These are phyloP conservation scores for Licmophora abbreviata DNA, from an alignment of 108 stramenopile species.

Conservation along the genomic window DNA sequence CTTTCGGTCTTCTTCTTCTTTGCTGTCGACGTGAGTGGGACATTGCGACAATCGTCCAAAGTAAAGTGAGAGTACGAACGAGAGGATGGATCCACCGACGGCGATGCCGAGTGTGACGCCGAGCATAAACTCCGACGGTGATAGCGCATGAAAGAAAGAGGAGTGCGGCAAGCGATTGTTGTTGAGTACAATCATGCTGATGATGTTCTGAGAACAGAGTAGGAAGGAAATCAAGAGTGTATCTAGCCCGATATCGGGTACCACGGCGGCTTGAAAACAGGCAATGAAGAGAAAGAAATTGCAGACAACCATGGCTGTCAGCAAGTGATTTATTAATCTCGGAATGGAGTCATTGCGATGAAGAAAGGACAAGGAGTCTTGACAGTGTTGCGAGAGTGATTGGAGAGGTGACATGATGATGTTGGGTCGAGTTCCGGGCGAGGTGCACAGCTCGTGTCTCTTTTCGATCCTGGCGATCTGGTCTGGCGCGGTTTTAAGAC, in stretches of 20 bases:
- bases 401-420: no score
- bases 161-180: conserved; percentile 6
- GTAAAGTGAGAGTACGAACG: conserved; percentile 12
- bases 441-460: no score
- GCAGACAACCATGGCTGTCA: not conserved
- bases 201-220: conserved; percentile 12
- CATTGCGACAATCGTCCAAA: conserved; percentile 7
- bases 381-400: no score
- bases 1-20: conserved; percentile 1
- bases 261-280: conserved; percentile 11
- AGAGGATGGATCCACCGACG: conserved; percentile 21
- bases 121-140: conserved; percentile 33
- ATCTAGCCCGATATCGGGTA: conserved; percentile 17
- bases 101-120: conserved; percentile 29
- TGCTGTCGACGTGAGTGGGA: not conserved
- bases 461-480: no score
- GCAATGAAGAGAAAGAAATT: conserved; percentile 4
- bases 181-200: conserved; percentile 10
- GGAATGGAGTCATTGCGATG: no score
- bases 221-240: conserved; percentile 8
- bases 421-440: no score
- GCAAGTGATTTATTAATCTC: not conserved
- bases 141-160: conserved; percentile 10
- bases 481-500: no score
- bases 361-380: no score